Evolutionary conservation across 164 flowering plant genomes (phyloP), one percentile per base, ranked within the genome.

Genomic region (Macadamia integrifolia): DNA sequence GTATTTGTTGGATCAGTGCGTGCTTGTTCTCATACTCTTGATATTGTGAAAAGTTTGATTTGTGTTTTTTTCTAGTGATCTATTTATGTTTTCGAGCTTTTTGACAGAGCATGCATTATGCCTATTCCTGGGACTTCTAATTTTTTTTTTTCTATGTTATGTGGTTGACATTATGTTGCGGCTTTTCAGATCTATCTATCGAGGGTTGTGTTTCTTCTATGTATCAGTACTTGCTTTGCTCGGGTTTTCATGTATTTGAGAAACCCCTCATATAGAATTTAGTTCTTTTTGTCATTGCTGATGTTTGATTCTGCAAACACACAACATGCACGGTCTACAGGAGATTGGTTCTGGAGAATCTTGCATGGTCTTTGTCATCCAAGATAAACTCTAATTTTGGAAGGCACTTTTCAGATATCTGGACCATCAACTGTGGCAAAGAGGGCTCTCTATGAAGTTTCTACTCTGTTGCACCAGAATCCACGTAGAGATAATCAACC

Each of bases 401-500:
- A 62, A 72, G 18, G 18, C 60, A 35, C 69, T 32, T 74, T 80
- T 71, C 85, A 88, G 91, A 85, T 88, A 66, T 76, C 86, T 56
- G 91, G 89, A 69, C 79, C 74, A 61, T 77, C 82, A 13, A 63
- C 68, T 52, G 64, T 78, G 9, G 82, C 69, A 44, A 85, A 78
- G 76, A 80, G 66, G 71, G 94, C 91, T 66, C 83, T 87, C 14
- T 81, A 84, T 78, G 82, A 82, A 76, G 81, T 87, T 57, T 87
- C 94, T 13, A 84, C 90, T 52, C 69, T 79, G 66, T 74, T 89
- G 82, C 85, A 87, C 74, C 83, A 80, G 79, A 89, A 89, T 80
- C 91, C 91, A 30, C 87, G 85, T 59, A 83, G 83, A 63, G 85
- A 83, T 28, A 77, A 72, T 50, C 79, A 84, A 72, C 82, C 81